Percentiles rank a stretch among this genome's conserved stretches.
phyloP scores from a whole-genome alignment of 805 yeast genomes.

The Vanderwaltozyma tropicalis region DNA sequence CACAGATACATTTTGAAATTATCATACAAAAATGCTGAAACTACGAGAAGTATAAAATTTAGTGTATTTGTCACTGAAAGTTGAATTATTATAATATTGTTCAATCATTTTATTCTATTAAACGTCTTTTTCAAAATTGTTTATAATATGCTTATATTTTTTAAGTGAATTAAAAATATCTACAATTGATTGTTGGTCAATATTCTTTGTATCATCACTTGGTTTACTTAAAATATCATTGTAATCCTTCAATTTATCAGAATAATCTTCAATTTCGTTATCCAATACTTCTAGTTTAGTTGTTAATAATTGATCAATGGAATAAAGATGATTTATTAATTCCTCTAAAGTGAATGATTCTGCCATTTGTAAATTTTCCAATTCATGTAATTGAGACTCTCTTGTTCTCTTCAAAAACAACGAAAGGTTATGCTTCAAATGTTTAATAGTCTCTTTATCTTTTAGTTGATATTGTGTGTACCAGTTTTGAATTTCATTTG shows the following conservation, averaged over 20 bases:
- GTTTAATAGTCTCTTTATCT: not conserved
- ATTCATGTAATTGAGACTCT: slow-evolving; percentile 6
- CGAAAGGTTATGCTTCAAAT: not conserved
- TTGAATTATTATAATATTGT: too few species aligned
- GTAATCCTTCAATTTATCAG: not conserved
- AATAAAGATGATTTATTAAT: slow-evolving; percentile 11
- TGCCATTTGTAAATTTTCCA: slow-evolving; percentile 6
- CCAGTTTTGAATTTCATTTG: not conserved
- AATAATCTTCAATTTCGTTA: not conserved
- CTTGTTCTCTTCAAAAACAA: slow-evolving; percentile 1
- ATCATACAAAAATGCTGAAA: too few species aligned
- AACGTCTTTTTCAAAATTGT: too few species aligned
- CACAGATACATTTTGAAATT: too few species aligned
- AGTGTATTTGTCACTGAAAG: too few species aligned
- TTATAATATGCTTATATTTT: not conserved
- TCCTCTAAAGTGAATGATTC: slow-evolving; percentile 14
- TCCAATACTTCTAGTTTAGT: not conserved
- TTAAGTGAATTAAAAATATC: not conserved
- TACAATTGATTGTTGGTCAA: not conserved
- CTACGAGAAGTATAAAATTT: too few species aligned
- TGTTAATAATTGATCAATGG: slow-evolving; percentile 6
- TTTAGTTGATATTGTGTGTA: not conserved
- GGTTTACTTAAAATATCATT: not conserved
- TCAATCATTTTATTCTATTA: too few species aligned
- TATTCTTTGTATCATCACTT: not conserved